Conservation (phyloP, 345 rosid genomes). For the Xanthoceras sorbifolium region DNA sequence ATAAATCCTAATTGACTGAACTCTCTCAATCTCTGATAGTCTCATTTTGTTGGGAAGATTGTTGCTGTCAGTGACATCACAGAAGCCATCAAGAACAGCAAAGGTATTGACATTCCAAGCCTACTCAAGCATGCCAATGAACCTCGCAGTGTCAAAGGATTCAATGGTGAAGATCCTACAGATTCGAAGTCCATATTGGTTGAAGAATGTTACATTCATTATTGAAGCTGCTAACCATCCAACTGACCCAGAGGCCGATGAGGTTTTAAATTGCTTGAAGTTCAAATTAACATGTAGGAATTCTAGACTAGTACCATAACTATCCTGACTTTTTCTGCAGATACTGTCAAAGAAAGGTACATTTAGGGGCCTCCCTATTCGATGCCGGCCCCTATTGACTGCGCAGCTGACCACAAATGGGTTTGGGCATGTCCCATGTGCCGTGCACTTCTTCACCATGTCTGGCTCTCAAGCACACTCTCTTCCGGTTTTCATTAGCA, state of each 20-base stretch:
- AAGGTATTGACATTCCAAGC: conserved; percentile 65
- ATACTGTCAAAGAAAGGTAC: conserved; percentile 84
- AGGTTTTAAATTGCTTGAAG: conserved; percentile 44
- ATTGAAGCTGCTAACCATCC: conserved; percentile 97
- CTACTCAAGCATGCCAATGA: conserved; percentile 64
- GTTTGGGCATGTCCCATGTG: too few species aligned
- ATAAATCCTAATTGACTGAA: too few species aligned
- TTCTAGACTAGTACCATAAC: neutral
- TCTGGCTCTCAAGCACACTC: too few species aligned
- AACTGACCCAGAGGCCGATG: conserved; percentile 95
- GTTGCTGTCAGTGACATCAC: conserved; percentile 83
- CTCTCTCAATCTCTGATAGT: too few species aligned
- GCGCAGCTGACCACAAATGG: too few species aligned
- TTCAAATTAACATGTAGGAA: neutral
- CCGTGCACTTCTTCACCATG: neutral
- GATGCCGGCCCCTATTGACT: too few species aligned
- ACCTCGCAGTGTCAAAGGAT: conserved; percentile 74
- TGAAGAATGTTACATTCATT: conserved; percentile 79
- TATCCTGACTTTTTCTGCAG: conserved; percentile 34
- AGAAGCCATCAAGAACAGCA: conserved; percentile 83
- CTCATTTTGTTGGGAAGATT: conserved; percentile 78
- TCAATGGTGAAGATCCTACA: conserved; percentile 57
- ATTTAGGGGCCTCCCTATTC: too few species aligned
- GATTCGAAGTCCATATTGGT: conserved; percentile 65
- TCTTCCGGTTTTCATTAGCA: too few species aligned